Conservation (phyloP, 23 red algal genomes). For the Gracilaria gracilis region DNA sequence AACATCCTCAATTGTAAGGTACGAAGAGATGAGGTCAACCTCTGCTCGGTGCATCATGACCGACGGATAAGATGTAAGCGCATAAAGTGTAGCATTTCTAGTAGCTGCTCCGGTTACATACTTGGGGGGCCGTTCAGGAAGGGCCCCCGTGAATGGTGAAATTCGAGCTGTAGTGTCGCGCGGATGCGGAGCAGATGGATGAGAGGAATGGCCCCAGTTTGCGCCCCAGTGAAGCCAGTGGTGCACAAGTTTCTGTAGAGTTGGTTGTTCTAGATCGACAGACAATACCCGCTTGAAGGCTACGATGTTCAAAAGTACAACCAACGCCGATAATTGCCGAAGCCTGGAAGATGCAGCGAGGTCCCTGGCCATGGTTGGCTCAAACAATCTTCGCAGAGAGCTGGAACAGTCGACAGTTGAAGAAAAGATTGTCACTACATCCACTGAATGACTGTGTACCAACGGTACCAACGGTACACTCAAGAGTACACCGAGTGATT, state of each 20-base stretch:
- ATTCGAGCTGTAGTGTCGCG: constrained; percentile 2
- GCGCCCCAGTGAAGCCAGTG: constrained; percentile 48
- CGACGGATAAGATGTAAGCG: constrained; percentile 30
- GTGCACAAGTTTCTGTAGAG: constrained; percentile 31
- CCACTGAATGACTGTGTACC: too few relatives aligned
- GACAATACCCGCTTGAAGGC: neutral
- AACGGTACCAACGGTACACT: too few relatives aligned
- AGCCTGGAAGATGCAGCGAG: neutral
- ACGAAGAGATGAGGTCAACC: constrained; percentile 64
- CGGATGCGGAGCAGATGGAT: constrained; percentile 43
- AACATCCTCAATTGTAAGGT: constrained; percentile 40
- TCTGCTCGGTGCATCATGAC: constrained; percentile 82
- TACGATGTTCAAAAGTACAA: neutral
- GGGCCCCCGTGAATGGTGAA: neutral
- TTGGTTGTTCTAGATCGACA: neutral
- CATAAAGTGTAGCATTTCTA: neutral
- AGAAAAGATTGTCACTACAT: too few relatives aligned
- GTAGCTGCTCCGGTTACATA: constrained; percentile 44
- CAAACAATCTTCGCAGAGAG: too few relatives aligned
- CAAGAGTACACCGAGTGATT: too few relatives aligned
- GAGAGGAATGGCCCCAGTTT: constrained; percentile 1
- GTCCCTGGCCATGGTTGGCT: neutral
- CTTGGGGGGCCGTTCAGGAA: constrained; percentile 1
- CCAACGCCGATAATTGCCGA: neutral
- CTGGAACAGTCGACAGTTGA: too few relatives aligned